These are phyloP conservation scores for Dissophora globulifera DNA, from an alignment of 192 early-diverging fungal species.

Conservation along the genomic window DNA sequence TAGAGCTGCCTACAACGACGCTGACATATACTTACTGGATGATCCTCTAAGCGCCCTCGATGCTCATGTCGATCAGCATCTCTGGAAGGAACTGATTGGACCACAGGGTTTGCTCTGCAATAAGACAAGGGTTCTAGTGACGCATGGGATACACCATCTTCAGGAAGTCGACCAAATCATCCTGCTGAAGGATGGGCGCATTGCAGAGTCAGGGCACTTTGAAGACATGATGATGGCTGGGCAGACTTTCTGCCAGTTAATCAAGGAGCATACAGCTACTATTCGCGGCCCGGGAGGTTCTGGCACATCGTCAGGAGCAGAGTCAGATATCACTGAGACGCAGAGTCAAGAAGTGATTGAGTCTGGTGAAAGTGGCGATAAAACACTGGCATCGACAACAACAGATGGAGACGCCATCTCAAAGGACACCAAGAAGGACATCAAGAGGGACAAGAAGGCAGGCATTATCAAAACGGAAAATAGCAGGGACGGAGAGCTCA, in stretches of 20 bases:
- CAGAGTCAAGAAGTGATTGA: no score
- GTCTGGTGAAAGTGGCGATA: no score
- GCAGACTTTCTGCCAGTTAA: constrained; percentile 53
- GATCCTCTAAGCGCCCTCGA: constrained; percentile 80
- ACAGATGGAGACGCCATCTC: no score
- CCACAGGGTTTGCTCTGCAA: constrained; percentile 20
- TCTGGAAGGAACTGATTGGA: constrained; percentile 56
- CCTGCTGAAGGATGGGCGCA: constrained; percentile 50
- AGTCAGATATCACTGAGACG: no score
- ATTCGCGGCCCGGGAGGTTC: no score
- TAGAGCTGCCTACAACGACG: constrained; percentile 77
- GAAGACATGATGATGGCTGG: constrained; percentile 55
- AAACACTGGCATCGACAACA: no score
- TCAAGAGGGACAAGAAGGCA: no score
- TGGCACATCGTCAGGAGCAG: no score
- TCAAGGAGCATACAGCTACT: constrained; percentile 33
- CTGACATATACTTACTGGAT: constrained; percentile 80
- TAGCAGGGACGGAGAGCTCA: no score
- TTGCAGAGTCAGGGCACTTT: constrained; percentile 65
- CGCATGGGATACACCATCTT: constrained; percentile 59
- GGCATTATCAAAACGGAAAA: no score
- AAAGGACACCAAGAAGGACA: no score
- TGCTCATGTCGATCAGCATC: constrained; percentile 55
- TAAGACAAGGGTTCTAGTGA: constrained; percentile 74
- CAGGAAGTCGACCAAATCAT: constrained; percentile 59